Conservation (phyloP, 2,329 filamentous ascomycete genomes). For the Dendrostoma leiphaemia region DNA sequence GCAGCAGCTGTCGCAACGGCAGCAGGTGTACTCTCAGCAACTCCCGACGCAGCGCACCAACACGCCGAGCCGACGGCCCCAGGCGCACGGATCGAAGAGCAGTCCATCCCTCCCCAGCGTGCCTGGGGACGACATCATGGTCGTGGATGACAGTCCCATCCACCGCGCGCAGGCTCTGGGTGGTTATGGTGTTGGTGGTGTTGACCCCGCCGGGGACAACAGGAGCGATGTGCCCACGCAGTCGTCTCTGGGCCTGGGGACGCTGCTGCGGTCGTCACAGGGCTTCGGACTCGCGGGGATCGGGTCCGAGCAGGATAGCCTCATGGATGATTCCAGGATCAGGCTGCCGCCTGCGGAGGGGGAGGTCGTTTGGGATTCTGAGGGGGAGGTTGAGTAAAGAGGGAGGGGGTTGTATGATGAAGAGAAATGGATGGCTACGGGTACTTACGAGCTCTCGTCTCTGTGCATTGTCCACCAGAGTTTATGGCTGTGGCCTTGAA, state of each 20-base stretch:
- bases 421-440: no score
- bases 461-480: no score
- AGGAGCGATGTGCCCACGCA: not conserved
- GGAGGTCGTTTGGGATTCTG: slow-evolving; percentile 40
- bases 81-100: slow-evolving; percentile 22
- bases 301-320: slow-evolving; percentile 31
- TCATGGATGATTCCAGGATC: slow-evolving; percentile 37
- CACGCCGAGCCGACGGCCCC: slow-evolving; percentile 24
- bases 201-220: slow-evolving; percentile 4
- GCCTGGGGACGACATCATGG: slow-evolving; percentile 4
- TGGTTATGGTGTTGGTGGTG: no score
- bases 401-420: not conserved
- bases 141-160: slow-evolving; percentile 24
- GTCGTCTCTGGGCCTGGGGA: slow-evolving; percentile 26
- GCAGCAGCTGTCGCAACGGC: slow-evolving; percentile 20
- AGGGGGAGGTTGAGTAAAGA: slow-evolving; percentile 30
- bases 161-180: slow-evolving; percentile 17
- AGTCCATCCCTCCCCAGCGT: slow-evolving; percentile 19
- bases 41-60: slow-evolving; percentile 20
- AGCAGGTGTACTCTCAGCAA: slow-evolving; percentile 3
- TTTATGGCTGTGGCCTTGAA: no score
- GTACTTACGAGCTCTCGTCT: no score
- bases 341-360: slow-evolving; percentile 29
- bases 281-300: slow-evolving; percentile 41
- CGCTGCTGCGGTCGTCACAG: slow-evolving; percentile 42